Base-by-base conservation (phyloP, 768 basidiomycete genomes). In the Podaxis sp. region DNA sequence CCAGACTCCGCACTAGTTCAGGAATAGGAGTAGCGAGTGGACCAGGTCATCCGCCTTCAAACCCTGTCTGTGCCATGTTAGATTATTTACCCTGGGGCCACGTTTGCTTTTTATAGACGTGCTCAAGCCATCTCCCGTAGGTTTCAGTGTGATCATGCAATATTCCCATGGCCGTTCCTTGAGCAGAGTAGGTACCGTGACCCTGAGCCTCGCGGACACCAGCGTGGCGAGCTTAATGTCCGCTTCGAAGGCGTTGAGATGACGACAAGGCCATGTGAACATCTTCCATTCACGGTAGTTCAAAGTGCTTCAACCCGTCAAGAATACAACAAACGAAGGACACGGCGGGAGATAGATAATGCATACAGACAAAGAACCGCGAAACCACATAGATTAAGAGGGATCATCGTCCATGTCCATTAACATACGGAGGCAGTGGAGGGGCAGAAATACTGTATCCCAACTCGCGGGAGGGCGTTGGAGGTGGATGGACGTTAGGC, bases 321-420 rank as follows among this genome's bases (percentile, higher is more conserved):
- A 65, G 49, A 55, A 63, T 41, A 58, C 52, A 49, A 65, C 60
- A 65, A 53, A 61, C 59, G 65, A 65, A 69, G 67, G 41, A 62
- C 46, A 56, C 17, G 54, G 12, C n/a, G 33, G 49, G 36, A 38
- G n/a, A 40, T 49, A 55, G 51, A 44, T 22, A 48, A 54, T 33
- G 24, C 46, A 56, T 49, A 56, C 53, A 55, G n/a, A 26, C n/a
- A 49, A 24, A 8, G 24, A 28, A 2, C 37, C 24, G 20, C 50
- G 17, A 10, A 48, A 50, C 37, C 37, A 56, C 33, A 38, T 26
- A 22, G 37, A 15, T 13, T 20, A 49, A 50, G 36, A 56, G 17
- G 24, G 10, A 2, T 62, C 46, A 62, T 56, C 61, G 61, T 26
- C 48, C 61, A 30, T 62, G 61, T 33, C 61, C 61, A 40, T 62